Percentiles rank a stretch among this genome's conserved stretches.
These are phyloP conservation scores for Chlamydomonas asymmetrica DNA, from an alignment of 139 green algal genomes.

Conservation along the genomic window DNA sequence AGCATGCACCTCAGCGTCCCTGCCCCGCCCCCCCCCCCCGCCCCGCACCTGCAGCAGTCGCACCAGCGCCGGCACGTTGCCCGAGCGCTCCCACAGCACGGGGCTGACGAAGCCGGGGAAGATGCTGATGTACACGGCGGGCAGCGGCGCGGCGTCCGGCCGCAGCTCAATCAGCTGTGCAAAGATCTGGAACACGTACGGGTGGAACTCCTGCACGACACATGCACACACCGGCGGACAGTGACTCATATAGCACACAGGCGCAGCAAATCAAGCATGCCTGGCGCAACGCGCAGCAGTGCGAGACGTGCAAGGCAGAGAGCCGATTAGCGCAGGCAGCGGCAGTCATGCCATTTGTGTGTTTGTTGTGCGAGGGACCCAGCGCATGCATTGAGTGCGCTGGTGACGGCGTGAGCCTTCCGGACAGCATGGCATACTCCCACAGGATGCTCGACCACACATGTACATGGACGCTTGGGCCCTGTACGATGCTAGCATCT, in stretches of 20 bases:
- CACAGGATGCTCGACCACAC: too few species aligned
- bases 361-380: too few species aligned
- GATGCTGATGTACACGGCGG: slow-evolving; percentile 77
- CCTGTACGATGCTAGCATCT: too few species aligned
- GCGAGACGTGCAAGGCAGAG: too few species aligned
- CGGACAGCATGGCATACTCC: too few species aligned
- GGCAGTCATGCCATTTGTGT: too few species aligned
- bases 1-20: not conserved
- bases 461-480: too few species aligned
- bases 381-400: too few species aligned
- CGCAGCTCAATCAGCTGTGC: slow-evolving; percentile 89
- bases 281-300: too few species aligned
- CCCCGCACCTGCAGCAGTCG: slow-evolving; percentile 78
- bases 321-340: too few species aligned
- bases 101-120: slow-evolving; percentile 87
- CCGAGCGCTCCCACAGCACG: slow-evolving; percentile 87
- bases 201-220: slow-evolving; percentile 81
- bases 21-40: not conserved
- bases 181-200: slow-evolving; percentile 93
- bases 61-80: slow-evolving; percentile 93
- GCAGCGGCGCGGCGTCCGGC: slow-evolving; percentile 50
- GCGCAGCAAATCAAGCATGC: too few species aligned
- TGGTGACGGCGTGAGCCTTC: not conserved
- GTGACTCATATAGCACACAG: too few species aligned
- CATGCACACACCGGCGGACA: not conserved